Evolutionary conservation across 2,329 filamentous ascomycete genomes (phyloP).

Genomic region (Ophiocordyceps australis): DNA sequence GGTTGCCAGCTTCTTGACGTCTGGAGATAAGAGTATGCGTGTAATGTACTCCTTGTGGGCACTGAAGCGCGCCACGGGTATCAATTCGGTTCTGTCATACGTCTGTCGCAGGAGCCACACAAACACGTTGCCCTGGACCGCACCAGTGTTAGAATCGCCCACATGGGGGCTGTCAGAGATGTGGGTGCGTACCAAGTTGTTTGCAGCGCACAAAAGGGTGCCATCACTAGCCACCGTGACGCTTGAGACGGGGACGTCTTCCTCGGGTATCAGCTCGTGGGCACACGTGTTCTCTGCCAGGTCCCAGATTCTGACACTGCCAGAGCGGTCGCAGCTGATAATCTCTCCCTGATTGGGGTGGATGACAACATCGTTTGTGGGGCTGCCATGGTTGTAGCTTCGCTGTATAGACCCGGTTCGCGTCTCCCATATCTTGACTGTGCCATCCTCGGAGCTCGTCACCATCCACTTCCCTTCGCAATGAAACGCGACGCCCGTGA

Average conservation of each 20-base stretch:
- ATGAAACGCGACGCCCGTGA: constrained; percentile 94
- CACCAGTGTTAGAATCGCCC: too few relatives aligned
- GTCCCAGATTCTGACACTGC: constrained; percentile 92
- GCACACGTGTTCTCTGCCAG: constrained; percentile 93
- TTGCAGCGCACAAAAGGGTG: constrained; percentile 79
- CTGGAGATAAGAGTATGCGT: constrained; percentile 75
- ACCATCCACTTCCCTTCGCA: constrained; percentile 99
- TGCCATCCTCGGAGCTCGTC: constrained; percentile 89
- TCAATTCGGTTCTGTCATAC: constrained; percentile 63
- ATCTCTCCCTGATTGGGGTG: constrained; percentile 98
- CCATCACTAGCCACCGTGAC: constrained; percentile 94
- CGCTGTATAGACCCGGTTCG: constrained; percentile 71
- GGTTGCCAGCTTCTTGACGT: constrained; percentile 85
- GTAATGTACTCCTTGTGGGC: constrained; percentile 90
- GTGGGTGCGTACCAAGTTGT: constrained; percentile 66
- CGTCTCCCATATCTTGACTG: constrained; percentile 95
- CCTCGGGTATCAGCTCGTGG: constrained; percentile 89
- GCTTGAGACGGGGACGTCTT: constrained; percentile 83
- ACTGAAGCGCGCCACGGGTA: constrained; percentile 75
- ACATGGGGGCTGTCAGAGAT: too few relatives aligned
- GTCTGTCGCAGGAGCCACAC: constrained; percentile 88
- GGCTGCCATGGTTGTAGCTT: constrained; percentile 76
- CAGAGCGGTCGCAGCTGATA: constrained; percentile 85
- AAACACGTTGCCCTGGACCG: constrained; percentile 83
- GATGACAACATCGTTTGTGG: constrained; percentile 97